Conservation (phyloP, 2,329 filamentous ascomycete species). For the Aureobasidium namibiae region DNA sequence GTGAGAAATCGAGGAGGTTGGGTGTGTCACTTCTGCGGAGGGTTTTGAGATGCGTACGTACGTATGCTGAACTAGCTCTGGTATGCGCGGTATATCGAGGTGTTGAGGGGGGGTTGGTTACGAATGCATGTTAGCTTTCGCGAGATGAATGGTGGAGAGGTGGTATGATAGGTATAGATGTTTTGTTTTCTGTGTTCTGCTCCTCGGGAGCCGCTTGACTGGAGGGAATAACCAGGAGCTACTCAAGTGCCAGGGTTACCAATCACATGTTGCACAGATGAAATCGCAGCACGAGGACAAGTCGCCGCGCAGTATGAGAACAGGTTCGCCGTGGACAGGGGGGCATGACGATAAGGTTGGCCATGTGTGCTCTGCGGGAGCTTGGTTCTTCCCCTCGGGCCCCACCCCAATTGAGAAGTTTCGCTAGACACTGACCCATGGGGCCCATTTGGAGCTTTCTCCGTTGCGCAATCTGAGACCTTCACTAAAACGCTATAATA, state of each 20-base stretch:
- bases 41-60: too few species aligned
- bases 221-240: neutral
- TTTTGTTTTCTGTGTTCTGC: neutral
- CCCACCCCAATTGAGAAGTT: too few species aligned
- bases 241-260: too few species aligned
- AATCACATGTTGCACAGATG: too few species aligned
- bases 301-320: too few species aligned
- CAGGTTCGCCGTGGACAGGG: too few species aligned
- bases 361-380: neutral
- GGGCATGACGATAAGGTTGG: constrained; percentile 1
- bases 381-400: neutral
- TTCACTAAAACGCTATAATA: neutral
- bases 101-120: neutral
- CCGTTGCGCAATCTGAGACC: neutral
- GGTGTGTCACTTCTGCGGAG: too few species aligned
- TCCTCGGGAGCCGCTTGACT: neutral
- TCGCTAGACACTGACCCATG: neutral
- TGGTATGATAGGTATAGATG: neutral
- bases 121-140: neutral
- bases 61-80: too few species aligned
- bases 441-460: neutral
- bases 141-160: neutral
- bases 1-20: neutral
- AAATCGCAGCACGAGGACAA: too few species aligned
- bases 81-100: neutral